Evolutionary conservation across 2,329 filamentous ascomycete species (phyloP), one percentile per base, ranked within the genome.

Genomic region (Phialophora chinensis): DNA sequence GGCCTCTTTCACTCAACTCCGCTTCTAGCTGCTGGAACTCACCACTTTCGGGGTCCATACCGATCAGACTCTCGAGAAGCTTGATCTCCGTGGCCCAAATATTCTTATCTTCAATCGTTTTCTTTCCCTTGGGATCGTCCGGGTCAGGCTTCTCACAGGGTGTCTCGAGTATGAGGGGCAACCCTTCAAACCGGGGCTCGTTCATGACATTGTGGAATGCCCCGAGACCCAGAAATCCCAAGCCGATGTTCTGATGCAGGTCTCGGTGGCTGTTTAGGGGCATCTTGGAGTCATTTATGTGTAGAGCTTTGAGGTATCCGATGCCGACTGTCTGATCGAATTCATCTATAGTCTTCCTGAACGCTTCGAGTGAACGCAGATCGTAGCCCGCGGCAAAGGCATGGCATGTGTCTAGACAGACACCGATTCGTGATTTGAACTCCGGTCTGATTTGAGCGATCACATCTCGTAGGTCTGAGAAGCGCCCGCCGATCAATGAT

Each of bases 371-470:
- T 0, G 89, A 88, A 61, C 92, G 87, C 35, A 99, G 79, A 77
- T 99, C 95, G 77, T 98, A 95, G 5, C 95, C 95, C 0, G 92
- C 93, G 0, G 94, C 94, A 78, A 98, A 98, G 66, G 93, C 89
- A 79, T 99, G 95, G 79, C 95, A 99, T 0, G 95, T 99, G 77
- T 99, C 95, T 64, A 99, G 88, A 78, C 95, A 99, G 20, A 99
- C 93, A 54, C 94, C 95, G 1, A 99, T 89, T 35, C 95, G 88
- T 52, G 82, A 78, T 80, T 97, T 96, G 77, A 96, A 88, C 25
- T 93, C 86, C n/a, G 77, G 69, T 0, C 80, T 79, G 27, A 98
- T 87, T 8, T 88, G 83, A 14, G 85, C 85, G 72, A 99, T 96
- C 70, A 97, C 91, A 74, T 93, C 91, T 12, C 90, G 85, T 55